phyloP scores from a whole-genome alignment of 1,284 basidiomycete genomes.

The Entoloma clypeatum region DNA sequence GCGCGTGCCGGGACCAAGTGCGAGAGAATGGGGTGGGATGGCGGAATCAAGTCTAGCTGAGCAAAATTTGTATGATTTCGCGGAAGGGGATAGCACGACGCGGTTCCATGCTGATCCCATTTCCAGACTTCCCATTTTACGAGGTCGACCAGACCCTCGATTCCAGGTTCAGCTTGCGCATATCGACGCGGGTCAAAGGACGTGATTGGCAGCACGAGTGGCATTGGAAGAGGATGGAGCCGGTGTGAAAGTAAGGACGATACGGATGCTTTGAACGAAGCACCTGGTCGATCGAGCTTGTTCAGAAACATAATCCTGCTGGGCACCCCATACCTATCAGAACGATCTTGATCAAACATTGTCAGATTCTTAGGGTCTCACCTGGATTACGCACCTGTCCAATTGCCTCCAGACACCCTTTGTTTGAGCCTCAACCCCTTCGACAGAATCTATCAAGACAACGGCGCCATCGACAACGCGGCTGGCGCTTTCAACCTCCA shows the following conservation, averaged over 20 bases:
- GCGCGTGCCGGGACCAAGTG: slow-evolving; percentile 67
- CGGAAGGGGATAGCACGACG: slow-evolving; percentile 51
- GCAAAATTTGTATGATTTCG: slow-evolving; percentile 41
- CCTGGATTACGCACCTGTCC: slow-evolving; percentile 58
- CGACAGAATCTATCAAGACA: slow-evolving; percentile 84
- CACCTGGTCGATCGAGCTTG: slow-evolving; percentile 84
- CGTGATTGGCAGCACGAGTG: slow-evolving; percentile 74
- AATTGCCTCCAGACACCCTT: slow-evolving; percentile 86
- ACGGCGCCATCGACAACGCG: slow-evolving; percentile 87
- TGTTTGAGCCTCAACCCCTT: slow-evolving; percentile 89
- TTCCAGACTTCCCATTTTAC: slow-evolving; percentile 79
- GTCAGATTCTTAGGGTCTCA: slow-evolving; percentile 16
- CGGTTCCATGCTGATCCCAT: slow-evolving; percentile 51
- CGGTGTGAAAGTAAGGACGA: slow-evolving; percentile 67
- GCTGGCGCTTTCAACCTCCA: slow-evolving; percentile 92
- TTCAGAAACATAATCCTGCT: slow-evolving; percentile 83
- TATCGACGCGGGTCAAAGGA: slow-evolving; percentile 69
- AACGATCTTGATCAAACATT: too few species aligned
- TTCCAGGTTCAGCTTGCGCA: slow-evolving; percentile 64
- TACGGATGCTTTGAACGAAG: slow-evolving; percentile 70
- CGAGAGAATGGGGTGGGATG: slow-evolving; percentile 59
- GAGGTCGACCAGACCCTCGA: slow-evolving; percentile 76
- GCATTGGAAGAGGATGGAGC: slow-evolving; percentile 71
- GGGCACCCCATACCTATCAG: slow-evolving; percentile 66
- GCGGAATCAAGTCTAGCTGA: slow-evolving; percentile 42